Evolutionary conservation across 2,329 filamentous ascomycete species (phyloP).

Genomic region (Aspergillus novoparasiticus): DNA sequence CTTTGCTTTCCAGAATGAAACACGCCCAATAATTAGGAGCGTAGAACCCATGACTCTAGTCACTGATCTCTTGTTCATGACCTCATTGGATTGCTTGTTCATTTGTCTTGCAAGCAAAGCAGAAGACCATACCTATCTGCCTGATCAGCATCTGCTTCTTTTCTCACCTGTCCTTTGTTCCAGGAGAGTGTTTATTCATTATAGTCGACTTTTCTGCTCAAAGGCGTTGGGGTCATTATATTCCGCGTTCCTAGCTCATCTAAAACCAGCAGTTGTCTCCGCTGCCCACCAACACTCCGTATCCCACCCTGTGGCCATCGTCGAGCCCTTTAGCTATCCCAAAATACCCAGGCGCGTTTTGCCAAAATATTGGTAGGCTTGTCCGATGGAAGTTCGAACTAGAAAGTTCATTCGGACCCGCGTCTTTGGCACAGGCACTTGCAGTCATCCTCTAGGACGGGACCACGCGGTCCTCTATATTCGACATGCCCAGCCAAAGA

Average conservation of each 20-base stretch:
- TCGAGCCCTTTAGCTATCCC: background rate
- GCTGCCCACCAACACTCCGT: background rate
- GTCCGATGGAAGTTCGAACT: conserved; percentile 23
- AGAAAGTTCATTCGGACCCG: conserved; percentile 23
- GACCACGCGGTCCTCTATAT: conserved; percentile 20
- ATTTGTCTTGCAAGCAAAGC: background rate
- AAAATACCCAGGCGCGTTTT: conserved; percentile 18
- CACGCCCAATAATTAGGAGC: conserved; percentile 26
- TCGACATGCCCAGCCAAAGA: conserved; percentile 8
- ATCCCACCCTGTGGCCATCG: background rate
- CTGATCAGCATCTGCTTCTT: conserved; percentile 3
- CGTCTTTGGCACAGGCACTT: conserved; percentile 15
- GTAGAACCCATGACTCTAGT: conserved; percentile 28
- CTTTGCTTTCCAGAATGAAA: background rate
- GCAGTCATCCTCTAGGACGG: conserved; percentile 15
- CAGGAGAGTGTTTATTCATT: background rate
- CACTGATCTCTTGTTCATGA: conserved; percentile 27
- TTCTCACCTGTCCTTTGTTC: background rate
- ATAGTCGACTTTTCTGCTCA: background rate
- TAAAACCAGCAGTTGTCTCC: background rate
- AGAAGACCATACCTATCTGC: background rate
- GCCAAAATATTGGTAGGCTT: conserved; percentile 19
- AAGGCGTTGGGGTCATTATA: background rate
- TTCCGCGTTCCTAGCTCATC: background rate
- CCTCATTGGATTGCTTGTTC: conserved; percentile 3